Conservation (phyloP, 352 stramenopile genomes). For the Phytophthora pisi region DNA sequence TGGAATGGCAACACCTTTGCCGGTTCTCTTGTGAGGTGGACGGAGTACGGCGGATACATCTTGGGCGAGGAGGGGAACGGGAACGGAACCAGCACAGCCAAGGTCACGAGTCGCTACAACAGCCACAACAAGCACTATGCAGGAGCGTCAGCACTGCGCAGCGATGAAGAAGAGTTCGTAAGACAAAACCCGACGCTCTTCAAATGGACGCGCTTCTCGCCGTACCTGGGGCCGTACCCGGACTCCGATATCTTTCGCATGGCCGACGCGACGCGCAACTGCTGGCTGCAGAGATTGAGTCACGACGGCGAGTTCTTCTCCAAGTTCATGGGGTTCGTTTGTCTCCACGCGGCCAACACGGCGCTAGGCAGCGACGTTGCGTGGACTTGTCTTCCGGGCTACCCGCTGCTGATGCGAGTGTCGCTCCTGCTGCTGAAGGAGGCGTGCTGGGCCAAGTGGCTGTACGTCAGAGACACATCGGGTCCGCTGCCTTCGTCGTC, state of each 20-base stretch:
- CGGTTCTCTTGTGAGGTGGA: conserved; percentile 61
- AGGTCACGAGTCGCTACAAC: conserved; percentile 36
- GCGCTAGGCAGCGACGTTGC: conserved; percentile 40
- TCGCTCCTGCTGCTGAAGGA: conserved; percentile 73
- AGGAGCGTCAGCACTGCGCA: conserved; percentile 29
- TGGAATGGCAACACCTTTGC: conserved; percentile 64
- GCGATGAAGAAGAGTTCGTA: conserved; percentile 54
- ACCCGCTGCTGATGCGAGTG: conserved; percentile 61
- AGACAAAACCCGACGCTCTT: conserved; percentile 65
- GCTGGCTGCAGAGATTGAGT: conserved; percentile 60
- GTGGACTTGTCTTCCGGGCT: conserved; percentile 64
- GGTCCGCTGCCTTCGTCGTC: conserved; percentile 39
- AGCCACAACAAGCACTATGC: conserved; percentile 19
- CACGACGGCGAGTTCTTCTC: conserved; percentile 78
- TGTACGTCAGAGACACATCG: conserved; percentile 53
- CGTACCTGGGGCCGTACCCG: conserved; percentile 57
- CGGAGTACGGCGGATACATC: conserved; percentile 54
- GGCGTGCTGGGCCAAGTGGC: conserved; percentile 68
- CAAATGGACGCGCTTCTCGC: conserved; percentile 59
- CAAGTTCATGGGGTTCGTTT: conserved; percentile 70
- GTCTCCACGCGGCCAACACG: conserved; percentile 53
- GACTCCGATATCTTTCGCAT: conserved; percentile 69
- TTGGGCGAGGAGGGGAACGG: conserved; percentile 44
- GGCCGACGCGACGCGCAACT: conserved; percentile 41
- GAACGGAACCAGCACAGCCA: conserved; percentile 30